Conservation (phyloP, 2,329 filamentous ascomycete genomes). For the Knoxdaviesia proteae region DNA sequence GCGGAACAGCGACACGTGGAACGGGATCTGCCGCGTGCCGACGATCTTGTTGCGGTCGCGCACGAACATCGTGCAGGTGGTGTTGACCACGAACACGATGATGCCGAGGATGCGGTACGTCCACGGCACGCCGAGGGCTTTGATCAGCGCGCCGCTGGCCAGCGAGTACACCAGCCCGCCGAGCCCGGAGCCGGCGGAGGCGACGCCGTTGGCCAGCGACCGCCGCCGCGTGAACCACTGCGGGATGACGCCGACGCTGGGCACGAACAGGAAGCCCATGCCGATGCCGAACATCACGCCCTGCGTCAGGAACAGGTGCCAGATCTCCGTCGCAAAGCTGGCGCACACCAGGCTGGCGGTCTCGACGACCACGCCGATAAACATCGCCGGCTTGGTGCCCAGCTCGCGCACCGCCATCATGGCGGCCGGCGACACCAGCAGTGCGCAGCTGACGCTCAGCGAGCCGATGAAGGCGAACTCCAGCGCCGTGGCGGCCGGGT, state of each 20-base stretch:
- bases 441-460: slow-evolving; percentile 20
- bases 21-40: slow-evolving; percentile 43
- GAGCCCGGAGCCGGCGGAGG: slow-evolving; percentile 49
- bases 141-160: slow-evolving; percentile 46
- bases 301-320: slow-evolving; percentile 58
- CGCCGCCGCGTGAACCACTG: slow-evolving; percentile 55
- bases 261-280: slow-evolving; percentile 58
- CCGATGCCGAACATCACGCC: slow-evolving; percentile 59
- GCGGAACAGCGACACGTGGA: slow-evolving; percentile 42
- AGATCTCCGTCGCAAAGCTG: slow-evolving; percentile 45
- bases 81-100: slow-evolving; percentile 41
- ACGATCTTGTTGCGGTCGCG: slow-evolving; percentile 52
- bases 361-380: slow-evolving; percentile 43
- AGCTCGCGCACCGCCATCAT: slow-evolving; percentile 37
- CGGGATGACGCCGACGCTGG: slow-evolving; percentile 42
- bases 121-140: slow-evolving; percentile 42
- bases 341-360: slow-evolving; percentile 45
- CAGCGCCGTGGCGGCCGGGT: slow-evolving; percentile 40
- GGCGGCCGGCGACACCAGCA: slow-evolving; percentile 47
- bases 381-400: slow-evolving; percentile 43
- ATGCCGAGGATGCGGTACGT: slow-evolving; percentile 45
- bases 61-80: slow-evolving; percentile 39
- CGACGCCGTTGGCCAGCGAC: slow-evolving; percentile 48
- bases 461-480: slow-evolving; percentile 57
- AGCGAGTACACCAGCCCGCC: slow-evolving; percentile 55